Evolutionary conservation across 2,329 filamentous ascomycete species (phyloP).

Genomic region (Fusarium hainanense): DNA sequence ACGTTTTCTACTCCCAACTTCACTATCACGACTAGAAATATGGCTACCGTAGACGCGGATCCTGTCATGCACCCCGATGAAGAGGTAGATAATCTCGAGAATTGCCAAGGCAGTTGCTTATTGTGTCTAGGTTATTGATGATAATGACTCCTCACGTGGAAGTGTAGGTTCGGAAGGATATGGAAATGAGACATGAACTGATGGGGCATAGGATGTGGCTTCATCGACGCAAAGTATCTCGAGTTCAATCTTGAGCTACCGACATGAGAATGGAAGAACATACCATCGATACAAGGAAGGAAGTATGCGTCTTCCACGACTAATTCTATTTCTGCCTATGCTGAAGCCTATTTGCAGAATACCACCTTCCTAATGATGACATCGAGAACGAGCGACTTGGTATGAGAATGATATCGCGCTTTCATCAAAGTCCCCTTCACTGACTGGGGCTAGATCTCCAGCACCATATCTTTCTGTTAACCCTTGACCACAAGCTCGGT

Average conservation of each 20-base stretch:
- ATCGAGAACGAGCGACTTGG: conserved; percentile 24
- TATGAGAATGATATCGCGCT: too few species aligned
- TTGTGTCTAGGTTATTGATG: not conserved
- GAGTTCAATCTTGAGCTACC: conserved; percentile 16
- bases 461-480: conserved; percentile 17
- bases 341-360: not conserved
- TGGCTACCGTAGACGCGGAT: not conserved
- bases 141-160: not conserved
- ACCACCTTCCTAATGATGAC: conserved; percentile 23
- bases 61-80: not conserved
- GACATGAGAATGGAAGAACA: conserved; percentile 17
- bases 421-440: too few species aligned
- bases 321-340: too few species aligned
- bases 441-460: too few species aligned
- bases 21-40: too few species aligned
- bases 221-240: conserved; percentile 19
- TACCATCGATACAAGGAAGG: conserved; percentile 27
- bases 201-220: too few species aligned
- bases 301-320: too few species aligned
- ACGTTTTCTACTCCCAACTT: accelerated
- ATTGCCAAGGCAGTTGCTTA: too few species aligned
- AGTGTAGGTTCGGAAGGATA: too few species aligned
- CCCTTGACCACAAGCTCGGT: conserved; percentile 5
- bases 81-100: too few species aligned
- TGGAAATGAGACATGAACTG: too few species aligned